Evolutionary conservation across 2,329 filamentous ascomycete genomes (phyloP).

Genomic region (Botryosphaeria dothidea): DNA sequence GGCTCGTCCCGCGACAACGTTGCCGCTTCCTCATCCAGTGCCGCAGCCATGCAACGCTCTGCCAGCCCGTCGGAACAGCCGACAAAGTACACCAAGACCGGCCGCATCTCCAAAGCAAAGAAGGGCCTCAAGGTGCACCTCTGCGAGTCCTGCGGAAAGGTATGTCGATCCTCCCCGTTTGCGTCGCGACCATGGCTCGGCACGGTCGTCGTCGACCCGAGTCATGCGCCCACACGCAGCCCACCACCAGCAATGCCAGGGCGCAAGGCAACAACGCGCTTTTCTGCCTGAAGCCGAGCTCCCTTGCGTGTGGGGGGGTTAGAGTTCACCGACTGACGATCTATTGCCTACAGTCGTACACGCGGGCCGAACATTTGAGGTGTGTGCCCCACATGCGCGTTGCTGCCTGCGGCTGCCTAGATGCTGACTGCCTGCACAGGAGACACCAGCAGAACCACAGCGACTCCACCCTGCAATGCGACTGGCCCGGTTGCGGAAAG

Average conservation of each 20-base stretch:
- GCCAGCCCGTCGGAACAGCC: conserved; percentile 33
- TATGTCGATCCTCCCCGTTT: conserved; percentile 29
- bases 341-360: conserved; percentile 41
- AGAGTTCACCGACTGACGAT: neutral
- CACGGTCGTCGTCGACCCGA: neutral
- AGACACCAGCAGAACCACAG: conserved; percentile 51
- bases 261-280: neutral
- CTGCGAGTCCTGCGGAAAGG: conserved; percentile 49
- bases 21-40: neutral
- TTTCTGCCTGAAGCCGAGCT: neutral
- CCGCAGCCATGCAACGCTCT: conserved; percentile 33
- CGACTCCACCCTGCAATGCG: conserved; percentile 42
- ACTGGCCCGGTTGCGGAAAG: conserved; percentile 43
- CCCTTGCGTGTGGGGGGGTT: neutral
- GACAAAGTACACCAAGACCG: conserved; percentile 45
- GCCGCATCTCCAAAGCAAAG: conserved; percentile 49
- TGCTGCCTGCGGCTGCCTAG: neutral
- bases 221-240: neutral
- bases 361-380: conserved; percentile 50
- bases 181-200: neutral
- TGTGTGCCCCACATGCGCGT: conserved; percentile 24
- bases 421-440: conserved; percentile 27
- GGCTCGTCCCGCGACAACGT: conserved; percentile 31
- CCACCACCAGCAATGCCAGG: neutral
- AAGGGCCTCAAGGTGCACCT: conserved; percentile 49